Conservation (phyloP, 768 basidiomycete species). For the Leucogyrophana mollusca region DNA sequence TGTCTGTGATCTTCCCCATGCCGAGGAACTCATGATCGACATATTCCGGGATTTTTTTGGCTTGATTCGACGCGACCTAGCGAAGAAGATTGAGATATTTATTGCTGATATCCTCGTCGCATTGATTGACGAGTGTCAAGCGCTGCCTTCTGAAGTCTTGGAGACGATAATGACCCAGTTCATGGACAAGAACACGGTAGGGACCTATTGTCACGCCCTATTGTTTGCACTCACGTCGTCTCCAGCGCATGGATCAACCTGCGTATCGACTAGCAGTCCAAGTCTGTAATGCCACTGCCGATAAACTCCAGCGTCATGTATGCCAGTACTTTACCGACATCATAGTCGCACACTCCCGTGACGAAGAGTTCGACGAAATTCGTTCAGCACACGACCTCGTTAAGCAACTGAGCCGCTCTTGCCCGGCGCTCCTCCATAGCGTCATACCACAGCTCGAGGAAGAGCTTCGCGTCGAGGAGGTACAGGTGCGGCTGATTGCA, state of each 20-base stretch:
- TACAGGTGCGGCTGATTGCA: slow-evolving; percentile 72
- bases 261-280: slow-evolving; percentile 81
- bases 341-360: slow-evolving; percentile 57
- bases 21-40: slow-evolving; percentile 80
- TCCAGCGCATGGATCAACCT: slow-evolving; percentile 66
- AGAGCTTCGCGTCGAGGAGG: slow-evolving; percentile 76
- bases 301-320: slow-evolving; percentile 86
- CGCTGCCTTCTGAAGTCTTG: slow-evolving; percentile 76
- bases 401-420: slow-evolving; percentile 75
- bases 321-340: slow-evolving; percentile 93
- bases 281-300: slow-evolving; percentile 79
- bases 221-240: slow-evolving; percentile 4
- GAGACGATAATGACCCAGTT: slow-evolving; percentile 86
- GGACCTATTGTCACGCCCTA: slow-evolving; percentile 19
- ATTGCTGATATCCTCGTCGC: slow-evolving; percentile 90
- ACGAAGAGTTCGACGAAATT: slow-evolving; percentile 65
- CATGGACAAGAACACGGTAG: slow-evolving; percentile 70
- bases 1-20: slow-evolving; percentile 85
- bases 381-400: slow-evolving; percentile 82
- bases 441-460: slow-evolving; percentile 94
- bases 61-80: slow-evolving; percentile 69
- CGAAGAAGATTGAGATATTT: slow-evolving; percentile 82
- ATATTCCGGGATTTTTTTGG: slow-evolving; percentile 84
- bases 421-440: slow-evolving; percentile 79
- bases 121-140: slow-evolving; percentile 81